A percentile compares a stretch with the other conserved stretches of the same genome.
Evolutionary conservation across 441 rosid genomes (phyloP).

Genomic region (Pelargonium myrrhifolium): DNA sequence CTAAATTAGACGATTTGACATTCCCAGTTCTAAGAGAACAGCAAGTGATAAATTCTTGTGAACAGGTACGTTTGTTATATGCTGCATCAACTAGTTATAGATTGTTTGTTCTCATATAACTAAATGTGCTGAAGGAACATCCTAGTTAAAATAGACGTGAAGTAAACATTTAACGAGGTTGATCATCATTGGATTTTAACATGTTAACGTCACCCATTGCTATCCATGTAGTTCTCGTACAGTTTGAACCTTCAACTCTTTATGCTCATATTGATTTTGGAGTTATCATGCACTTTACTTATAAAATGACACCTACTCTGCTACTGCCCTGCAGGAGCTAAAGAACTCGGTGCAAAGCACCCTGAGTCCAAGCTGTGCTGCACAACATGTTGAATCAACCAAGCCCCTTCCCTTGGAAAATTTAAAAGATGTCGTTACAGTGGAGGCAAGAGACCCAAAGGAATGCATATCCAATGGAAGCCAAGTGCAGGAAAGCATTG

Average conservation of each 20-base stretch:
- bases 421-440: constrained; percentile 12
- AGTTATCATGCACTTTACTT: neutral
- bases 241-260: too few relatives aligned
- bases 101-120: neutral
- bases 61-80: constrained; percentile 35
- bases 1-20: constrained; percentile 23
- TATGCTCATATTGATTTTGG: neutral
- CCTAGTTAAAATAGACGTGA: neutral
- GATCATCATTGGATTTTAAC: neutral
- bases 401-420: constrained; percentile 14
- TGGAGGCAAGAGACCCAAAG: constrained; percentile 13
- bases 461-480: constrained; percentile 14
- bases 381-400: constrained; percentile 8
- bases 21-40: constrained; percentile 17
- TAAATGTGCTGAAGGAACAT: constrained; percentile 2
- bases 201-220: neutral
- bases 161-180: neutral
- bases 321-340: constrained; percentile 29
- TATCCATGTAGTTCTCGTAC: neutral
- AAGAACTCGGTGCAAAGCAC: constrained; percentile 19
- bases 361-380: constrained; percentile 2
- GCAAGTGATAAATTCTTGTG: constrained; percentile 19
- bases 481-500: constrained; percentile 27
- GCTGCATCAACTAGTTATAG: neutral
- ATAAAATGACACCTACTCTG: neutral